These are phyloP conservation scores for Candida maltosa DNA, from an alignment of 805 yeast species.

Conservation along the genomic window DNA sequence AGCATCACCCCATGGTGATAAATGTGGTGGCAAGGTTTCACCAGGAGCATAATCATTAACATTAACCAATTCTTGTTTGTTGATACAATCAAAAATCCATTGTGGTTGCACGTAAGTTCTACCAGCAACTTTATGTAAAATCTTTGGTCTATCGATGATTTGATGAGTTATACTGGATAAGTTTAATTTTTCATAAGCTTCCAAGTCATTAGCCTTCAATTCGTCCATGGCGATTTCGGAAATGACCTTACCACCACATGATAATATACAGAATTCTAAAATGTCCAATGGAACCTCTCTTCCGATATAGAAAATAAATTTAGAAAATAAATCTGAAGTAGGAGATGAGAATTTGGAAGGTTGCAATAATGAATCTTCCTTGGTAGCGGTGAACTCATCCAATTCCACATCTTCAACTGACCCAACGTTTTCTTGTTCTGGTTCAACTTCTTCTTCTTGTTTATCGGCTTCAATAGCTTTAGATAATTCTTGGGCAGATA, in stretches of 20 bases:
- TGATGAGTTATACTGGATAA: slow-evolving; percentile 83
- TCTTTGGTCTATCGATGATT: slow-evolving; percentile 87
- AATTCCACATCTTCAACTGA: slow-evolving; percentile 32
- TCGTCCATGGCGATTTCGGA: slow-evolving; percentile 89
- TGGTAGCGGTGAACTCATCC: slow-evolving; percentile 71
- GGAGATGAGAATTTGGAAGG: slow-evolving; percentile 54
- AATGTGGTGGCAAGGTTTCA: slow-evolving; percentile 91
- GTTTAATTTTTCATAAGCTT: slow-evolving; percentile 48
- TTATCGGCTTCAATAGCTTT: slow-evolving; percentile 52
- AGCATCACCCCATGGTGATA: slow-evolving; percentile 98
- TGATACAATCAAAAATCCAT: slow-evolving; percentile 92
- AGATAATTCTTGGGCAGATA: slow-evolving; percentile 40
- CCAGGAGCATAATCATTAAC: slow-evolving; percentile 90
- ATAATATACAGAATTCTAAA: slow-evolving; percentile 78
- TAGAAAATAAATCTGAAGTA: slow-evolving; percentile 63
- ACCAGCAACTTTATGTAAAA: slow-evolving; percentile 75
- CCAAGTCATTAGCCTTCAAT: slow-evolving; percentile 47
- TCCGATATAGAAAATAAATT: slow-evolving; percentile 81
- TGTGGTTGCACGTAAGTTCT: slow-evolving; percentile 96
- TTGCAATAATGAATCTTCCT: slow-evolving; percentile 73
- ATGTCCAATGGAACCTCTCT: slow-evolving; percentile 95
- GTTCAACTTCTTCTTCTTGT: slow-evolving; percentile 14
- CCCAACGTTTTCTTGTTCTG: slow-evolving; percentile 12
- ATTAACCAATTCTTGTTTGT: slow-evolving; percentile 69
- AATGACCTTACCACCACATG: slow-evolving; percentile 82